phyloP scores from a whole-genome alignment of 768 basidiomycete species.

The Lenzites betulinus region DNA sequence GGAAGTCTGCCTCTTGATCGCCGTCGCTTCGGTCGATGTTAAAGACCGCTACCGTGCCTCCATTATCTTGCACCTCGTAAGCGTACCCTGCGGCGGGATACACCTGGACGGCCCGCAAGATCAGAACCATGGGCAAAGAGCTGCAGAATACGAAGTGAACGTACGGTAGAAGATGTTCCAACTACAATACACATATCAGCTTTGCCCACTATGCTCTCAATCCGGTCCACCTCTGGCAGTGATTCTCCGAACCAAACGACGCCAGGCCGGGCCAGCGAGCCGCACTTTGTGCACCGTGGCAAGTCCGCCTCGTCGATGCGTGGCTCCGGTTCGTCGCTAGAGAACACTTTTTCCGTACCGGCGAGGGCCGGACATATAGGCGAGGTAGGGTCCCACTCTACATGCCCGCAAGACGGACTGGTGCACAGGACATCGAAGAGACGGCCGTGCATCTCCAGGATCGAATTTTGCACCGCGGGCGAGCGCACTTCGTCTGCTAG shows the following conservation, averaged over 20 bases:
- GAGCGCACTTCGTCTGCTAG: slow-evolving; percentile 6
- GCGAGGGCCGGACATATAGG: slow-evolving; percentile 25
- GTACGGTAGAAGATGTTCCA: slow-evolving; percentile 42
- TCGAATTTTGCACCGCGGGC: slow-evolving; percentile 13
- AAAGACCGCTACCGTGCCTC: slow-evolving; percentile 41
- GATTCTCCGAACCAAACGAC: slow-evolving; percentile 48
- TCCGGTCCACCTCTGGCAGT: slow-evolving; percentile 32
- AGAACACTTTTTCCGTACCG: slow-evolving; percentile 30
- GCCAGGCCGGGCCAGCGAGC: slow-evolving; percentile 37
- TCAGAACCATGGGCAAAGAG: background rate
- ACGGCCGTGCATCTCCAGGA: slow-evolving; percentile 64
- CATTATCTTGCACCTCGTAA: slow-evolving; percentile 27
- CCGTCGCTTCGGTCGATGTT: slow-evolving; percentile 36
- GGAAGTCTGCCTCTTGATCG: slow-evolving; percentile 48
- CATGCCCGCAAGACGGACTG: slow-evolving; percentile 39
- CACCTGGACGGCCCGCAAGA: slow-evolving; percentile 26
- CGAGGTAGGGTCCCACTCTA: slow-evolving; percentile 37
- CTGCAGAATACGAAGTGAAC: slow-evolving; percentile 10
- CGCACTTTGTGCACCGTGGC: slow-evolving; percentile 36
- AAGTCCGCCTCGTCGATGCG: slow-evolving; percentile 29
- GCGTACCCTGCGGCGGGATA: slow-evolving; percentile 38
- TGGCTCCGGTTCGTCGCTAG: slow-evolving; percentile 34
- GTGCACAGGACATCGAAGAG: slow-evolving; percentile 59
- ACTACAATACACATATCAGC: slow-evolving; percentile 42
- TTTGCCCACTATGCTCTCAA: slow-evolving; percentile 29